A percentile compares a stretch with the other conserved stretches of the same genome.
phyloP scores from a whole-genome alignment of 768 basidiomycete species.

The Ramaria rubella region DNA sequence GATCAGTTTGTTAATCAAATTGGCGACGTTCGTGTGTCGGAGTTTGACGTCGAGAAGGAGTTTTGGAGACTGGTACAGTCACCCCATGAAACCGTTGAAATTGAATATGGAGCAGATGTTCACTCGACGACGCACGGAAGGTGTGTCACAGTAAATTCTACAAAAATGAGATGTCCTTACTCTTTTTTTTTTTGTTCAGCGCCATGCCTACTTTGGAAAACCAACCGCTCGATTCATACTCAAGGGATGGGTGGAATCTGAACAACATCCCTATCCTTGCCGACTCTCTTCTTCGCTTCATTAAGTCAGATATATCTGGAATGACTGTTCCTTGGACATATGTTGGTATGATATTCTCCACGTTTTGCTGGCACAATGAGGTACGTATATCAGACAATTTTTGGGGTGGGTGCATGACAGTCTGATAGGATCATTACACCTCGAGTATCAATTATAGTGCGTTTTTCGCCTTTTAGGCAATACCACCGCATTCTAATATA shows the following conservation, averaged over 20 bases:
- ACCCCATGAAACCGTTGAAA: slow-evolving; percentile 84
- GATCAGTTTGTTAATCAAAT: slow-evolving; percentile 50
- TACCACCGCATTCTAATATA: slow-evolving; percentile 20
- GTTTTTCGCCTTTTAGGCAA: slow-evolving; percentile 23
- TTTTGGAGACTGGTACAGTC: slow-evolving; percentile 97
- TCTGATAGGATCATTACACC: slow-evolving; percentile 85
- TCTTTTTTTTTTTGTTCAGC: slow-evolving; percentile 34
- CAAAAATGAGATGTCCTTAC: too few relatives aligned
- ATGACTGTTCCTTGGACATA: slow-evolving; percentile 99
- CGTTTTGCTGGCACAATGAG: slow-evolving; percentile 99
- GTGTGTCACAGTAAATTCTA: slow-evolving; percentile 41
- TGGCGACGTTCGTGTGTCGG: slow-evolving; percentile 64
- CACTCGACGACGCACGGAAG: slow-evolving; percentile 97
- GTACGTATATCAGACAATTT: slow-evolving; percentile 32
- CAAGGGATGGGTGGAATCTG: slow-evolving; percentile 93
- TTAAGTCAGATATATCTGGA: slow-evolving; percentile 97
- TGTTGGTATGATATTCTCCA: slow-evolving; percentile 97
- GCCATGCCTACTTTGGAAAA: slow-evolving; percentile 95
- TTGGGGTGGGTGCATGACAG: slow-evolving; percentile 5
- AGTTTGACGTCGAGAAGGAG: slow-evolving; percentile 88
- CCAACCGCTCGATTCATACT: slow-evolving; percentile 79
- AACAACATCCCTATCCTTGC: slow-evolving; percentile 94
- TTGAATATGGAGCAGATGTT: slow-evolving; percentile 99
- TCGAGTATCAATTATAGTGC: slow-evolving; percentile 91
- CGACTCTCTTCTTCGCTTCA: slow-evolving; percentile 90